Conservation (phyloP, 2,329 filamentous ascomycete species). For the Colletotrichum sansevieriae region DNA sequence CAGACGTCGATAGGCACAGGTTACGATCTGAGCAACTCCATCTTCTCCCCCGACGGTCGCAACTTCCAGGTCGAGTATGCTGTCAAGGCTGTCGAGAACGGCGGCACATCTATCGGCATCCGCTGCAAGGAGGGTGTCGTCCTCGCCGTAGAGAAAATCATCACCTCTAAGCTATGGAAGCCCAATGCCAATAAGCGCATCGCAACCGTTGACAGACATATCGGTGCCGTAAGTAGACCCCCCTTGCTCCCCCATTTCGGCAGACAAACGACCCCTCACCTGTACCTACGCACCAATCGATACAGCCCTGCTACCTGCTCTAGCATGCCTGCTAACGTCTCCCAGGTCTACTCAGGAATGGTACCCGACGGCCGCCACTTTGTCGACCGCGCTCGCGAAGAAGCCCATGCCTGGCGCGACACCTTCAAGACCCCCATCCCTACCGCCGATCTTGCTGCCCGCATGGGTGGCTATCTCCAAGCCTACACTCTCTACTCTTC, state of each 20-base stretch:
- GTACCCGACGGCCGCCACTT: conserved; percentile 96
- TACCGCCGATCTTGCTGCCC: conserved; percentile 86
- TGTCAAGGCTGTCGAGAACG: conserved; percentile 98
- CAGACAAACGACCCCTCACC: conserved; percentile 5
- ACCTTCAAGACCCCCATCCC: conserved; percentile 96
- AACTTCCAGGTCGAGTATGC: conserved; percentile 99
- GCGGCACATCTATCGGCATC: conserved; percentile 95
- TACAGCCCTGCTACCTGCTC: too few relatives aligned
- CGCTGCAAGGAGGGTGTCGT: conserved; percentile 97
- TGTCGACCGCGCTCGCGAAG: conserved; percentile 91
- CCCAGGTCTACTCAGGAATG: conserved; percentile 92
- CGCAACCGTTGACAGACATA: conserved; percentile 91
- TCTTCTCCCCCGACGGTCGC: conserved; percentile 98
- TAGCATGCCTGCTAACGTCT: conserved; percentile 10
- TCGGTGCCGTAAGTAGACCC: conserved; percentile 81
- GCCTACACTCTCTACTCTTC: conserved; percentile 98
- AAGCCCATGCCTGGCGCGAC: conserved; percentile 90
- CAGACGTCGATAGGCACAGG: conserved; percentile 99
- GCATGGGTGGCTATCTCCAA: conserved; percentile 96
- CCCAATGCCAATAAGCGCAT: conserved; percentile 97
- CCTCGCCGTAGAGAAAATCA: conserved; percentile 95
- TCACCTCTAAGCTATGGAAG: conserved; percentile 95
- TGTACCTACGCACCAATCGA: background rate
- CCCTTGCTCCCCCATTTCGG: background rate
- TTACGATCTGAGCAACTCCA: conserved; percentile 99